Conservation (phyloP, 108 stramenopile species). For the Fistulifera pelliculosa region DNA sequence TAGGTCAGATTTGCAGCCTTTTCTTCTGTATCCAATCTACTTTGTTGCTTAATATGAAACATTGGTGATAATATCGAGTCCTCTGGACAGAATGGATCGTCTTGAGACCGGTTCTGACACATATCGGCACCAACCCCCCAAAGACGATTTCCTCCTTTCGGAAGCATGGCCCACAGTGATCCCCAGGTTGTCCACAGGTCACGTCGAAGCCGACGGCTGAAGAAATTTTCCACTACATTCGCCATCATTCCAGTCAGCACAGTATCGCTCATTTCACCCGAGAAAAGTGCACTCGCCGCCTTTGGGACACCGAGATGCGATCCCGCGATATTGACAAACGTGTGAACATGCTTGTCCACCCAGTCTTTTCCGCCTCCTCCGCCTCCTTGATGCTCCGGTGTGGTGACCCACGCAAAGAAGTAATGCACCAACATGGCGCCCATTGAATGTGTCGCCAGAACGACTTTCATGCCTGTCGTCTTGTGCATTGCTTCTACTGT, state of each 20-base stretch:
- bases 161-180: conserved; percentile 65
- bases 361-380: conserved; percentile 73
- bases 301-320: conserved; percentile 80
- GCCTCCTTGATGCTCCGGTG: conserved; percentile 34
- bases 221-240: conserved; percentile 56
- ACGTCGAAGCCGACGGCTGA: conserved; percentile 45
- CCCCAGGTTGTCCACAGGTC: conserved; percentile 77
- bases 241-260: conserved; percentile 51
- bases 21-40: not conserved
- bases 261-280: conserved; percentile 86
- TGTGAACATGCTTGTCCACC: conserved; percentile 68
- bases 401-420: conserved; percentile 81
- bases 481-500: conserved; percentile 66
- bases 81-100: conserved; percentile 10
- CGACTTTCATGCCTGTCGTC: conserved; percentile 58
- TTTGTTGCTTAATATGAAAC: not conserved
- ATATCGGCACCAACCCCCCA: conserved; percentile 73
- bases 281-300: conserved; percentile 60
- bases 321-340: conserved; percentile 86
- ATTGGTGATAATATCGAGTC: not conserved
- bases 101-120: not conserved
- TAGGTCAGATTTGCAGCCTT: not conserved
- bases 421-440: conserved; percentile 58
- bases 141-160: conserved; percentile 74
- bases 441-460: conserved; percentile 77